Conservation (phyloP, 768 basidiomycete species). For the Suillus weaverae region DNA sequence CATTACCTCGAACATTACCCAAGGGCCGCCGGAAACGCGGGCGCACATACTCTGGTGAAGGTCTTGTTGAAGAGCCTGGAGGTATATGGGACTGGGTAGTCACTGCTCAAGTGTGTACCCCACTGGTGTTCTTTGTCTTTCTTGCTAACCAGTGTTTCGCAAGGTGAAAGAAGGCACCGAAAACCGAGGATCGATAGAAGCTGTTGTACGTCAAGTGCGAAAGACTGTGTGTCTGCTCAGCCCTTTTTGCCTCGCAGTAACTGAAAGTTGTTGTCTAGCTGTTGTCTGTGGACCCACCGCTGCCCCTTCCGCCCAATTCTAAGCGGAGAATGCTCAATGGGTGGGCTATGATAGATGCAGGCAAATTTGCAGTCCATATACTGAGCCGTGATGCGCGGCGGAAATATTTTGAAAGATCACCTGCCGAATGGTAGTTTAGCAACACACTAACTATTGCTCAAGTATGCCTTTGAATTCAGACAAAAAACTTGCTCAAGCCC, state of each 20-base stretch:
- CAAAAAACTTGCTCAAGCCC: neutral
- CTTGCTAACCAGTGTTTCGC: neutral
- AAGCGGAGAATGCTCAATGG: conserved; percentile 63
- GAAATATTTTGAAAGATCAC: conserved; percentile 55
- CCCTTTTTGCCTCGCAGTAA: conserved; percentile 3
- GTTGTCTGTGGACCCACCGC: conserved; percentile 53
- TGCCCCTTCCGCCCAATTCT: conserved; percentile 62
- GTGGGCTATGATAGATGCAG: conserved; percentile 85
- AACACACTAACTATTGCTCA: neutral
- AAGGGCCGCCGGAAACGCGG: conserved; percentile 68
- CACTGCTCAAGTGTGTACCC: conserved; percentile 60
- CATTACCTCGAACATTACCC: conserved; percentile 54
- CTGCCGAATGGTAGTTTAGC: conserved; percentile 27
- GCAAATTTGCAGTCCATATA: conserved; percentile 78
- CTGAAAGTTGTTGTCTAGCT: conserved; percentile 42
- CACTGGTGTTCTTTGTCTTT: neutral
- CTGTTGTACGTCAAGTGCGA: conserved; percentile 65
- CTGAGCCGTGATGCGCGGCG: conserved; percentile 64
- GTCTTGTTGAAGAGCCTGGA: conserved; percentile 47
- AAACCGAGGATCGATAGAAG: conserved; percentile 74
- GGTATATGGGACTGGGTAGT: conserved; percentile 80
- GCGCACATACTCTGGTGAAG: conserved; percentile 66
- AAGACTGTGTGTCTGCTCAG: conserved; percentile 56
- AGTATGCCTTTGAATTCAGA: neutral
- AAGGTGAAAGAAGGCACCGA: conserved; percentile 87